phyloP scores from a whole-genome alignment of 2,329 filamentous ascomycete genomes.

The Alternaria brassicae region DNA sequence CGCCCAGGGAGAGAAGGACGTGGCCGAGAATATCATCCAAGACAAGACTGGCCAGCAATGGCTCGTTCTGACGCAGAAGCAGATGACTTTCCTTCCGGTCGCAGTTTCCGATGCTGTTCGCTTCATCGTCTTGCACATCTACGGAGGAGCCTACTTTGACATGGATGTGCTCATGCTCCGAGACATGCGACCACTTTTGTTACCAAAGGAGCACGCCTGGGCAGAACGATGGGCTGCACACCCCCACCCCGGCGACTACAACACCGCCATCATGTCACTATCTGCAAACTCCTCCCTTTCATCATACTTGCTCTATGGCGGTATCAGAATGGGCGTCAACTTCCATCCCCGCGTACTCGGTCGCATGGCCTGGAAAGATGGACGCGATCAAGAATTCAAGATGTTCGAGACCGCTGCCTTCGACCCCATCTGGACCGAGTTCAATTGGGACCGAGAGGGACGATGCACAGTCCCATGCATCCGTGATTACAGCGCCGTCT shows the following conservation, averaged over 20 bases:
- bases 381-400: constrained; percentile 60
- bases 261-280: constrained; percentile 64
- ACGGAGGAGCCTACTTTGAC: constrained; percentile 63
- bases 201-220: constrained; percentile 60
- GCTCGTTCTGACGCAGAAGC: constrained; percentile 61
- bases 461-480: constrained; percentile 63
- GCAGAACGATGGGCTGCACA: constrained; percentile 65
- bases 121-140: constrained; percentile 62
- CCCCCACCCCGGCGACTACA: constrained; percentile 62
- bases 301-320: constrained; percentile 62
- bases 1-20: constrained; percentile 50
- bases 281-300: constrained; percentile 64
- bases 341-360: constrained; percentile 64
- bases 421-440: constrained; percentile 65
- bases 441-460: constrained; percentile 61
- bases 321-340: constrained; percentile 65
- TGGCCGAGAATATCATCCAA: constrained; percentile 61
- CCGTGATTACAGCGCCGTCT: constrained; percentile 61
- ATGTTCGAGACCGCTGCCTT: constrained; percentile 66
- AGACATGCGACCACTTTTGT: constrained; percentile 62
- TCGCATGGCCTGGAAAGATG: constrained; percentile 64
- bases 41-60: constrained; percentile 60
- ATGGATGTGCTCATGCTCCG: constrained; percentile 64
- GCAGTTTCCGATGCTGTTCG: constrained; percentile 64
- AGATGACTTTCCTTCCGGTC: constrained; percentile 65